Conservation (phyloP, 805 yeast species). For the Hanseniaspora valbyensis region DNA sequence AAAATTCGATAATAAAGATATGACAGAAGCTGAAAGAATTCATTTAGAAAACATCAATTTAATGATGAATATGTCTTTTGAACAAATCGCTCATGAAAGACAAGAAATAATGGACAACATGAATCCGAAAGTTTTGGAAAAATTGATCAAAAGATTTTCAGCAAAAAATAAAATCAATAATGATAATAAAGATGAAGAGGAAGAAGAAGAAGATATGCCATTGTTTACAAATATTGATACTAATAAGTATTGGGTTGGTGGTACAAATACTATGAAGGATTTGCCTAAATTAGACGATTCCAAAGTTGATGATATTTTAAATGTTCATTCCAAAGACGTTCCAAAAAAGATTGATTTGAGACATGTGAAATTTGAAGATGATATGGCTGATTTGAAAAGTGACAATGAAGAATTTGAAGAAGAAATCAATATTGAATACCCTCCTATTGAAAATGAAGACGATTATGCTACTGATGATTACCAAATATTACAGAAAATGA, state of each 20-base stretch:
- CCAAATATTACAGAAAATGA: slow-evolving; percentile 38
- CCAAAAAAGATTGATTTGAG: slow-evolving; percentile 11
- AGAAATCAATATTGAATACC: slow-evolving; percentile 7
- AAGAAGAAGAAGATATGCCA: slow-evolving; percentile 25
- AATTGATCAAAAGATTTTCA: slow-evolving; percentile 47
- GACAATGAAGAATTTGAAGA: slow-evolving; percentile 24
- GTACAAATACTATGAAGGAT: slow-evolving; percentile 21
- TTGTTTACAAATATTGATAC: slow-evolving; percentile 30
- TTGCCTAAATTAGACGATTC: slow-evolving; percentile 24
- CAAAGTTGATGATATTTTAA: slow-evolving; percentile 26
- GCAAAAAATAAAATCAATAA: slow-evolving; percentile 27
- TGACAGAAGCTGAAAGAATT: slow-evolving; percentile 60
- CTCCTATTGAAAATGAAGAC: slow-evolving; percentile 38
- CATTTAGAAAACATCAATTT: slow-evolving; percentile 63
- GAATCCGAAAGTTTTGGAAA: slow-evolving; percentile 57
- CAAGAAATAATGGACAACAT: slow-evolving; percentile 55
- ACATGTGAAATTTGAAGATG: slow-evolving; percentile 17
- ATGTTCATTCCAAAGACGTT: slow-evolving; percentile 19
- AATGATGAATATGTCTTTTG: slow-evolving; percentile 50
- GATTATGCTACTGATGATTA: slow-evolving; percentile 40
- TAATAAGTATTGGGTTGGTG: slow-evolving; percentile 31
- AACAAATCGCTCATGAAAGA: slow-evolving; percentile 52
- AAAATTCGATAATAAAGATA: slow-evolving; percentile 19
- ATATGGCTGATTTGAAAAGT: slow-evolving; percentile 16
- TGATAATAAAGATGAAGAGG: slow-evolving; percentile 24